Conservation (phyloP, 805 yeast species). For the Lachancea kluyveri region DNA sequence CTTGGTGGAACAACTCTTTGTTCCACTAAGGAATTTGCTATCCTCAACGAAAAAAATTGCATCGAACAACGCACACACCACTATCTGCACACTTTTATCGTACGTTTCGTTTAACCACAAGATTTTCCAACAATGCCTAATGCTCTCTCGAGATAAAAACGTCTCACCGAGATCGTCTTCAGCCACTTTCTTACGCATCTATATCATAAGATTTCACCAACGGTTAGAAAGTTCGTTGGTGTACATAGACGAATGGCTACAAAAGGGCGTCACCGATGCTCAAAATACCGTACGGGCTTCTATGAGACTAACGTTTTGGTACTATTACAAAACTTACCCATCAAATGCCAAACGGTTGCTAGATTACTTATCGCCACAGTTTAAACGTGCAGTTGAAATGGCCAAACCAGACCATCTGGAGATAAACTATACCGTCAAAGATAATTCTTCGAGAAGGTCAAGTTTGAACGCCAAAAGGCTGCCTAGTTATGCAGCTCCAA, state of each 20-base stretch:
- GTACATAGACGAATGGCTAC: conserved; percentile 42
- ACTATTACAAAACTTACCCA: conserved; percentile 49
- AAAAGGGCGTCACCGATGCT: conserved; percentile 68
- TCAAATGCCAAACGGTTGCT: conserved; percentile 39
- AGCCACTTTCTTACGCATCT: conserved; percentile 62
- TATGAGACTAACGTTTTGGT: conserved; percentile 73
- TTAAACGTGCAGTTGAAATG: conserved; percentile 55
- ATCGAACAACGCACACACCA: conserved; percentile 32
- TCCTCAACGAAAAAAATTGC: conserved; percentile 36
- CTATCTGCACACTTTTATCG: conserved; percentile 45
- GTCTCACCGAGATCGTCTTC: conserved; percentile 64
- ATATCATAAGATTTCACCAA: conserved; percentile 45
- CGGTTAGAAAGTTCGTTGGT: conserved; percentile 33
- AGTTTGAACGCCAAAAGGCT: conserved; percentile 21
- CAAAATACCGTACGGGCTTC: conserved; percentile 73
- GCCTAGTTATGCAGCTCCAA: conserved; percentile 30
- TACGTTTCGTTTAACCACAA: conserved; percentile 50
- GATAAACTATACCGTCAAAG: conserved; percentile 14
- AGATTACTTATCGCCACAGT: conserved; percentile 21
- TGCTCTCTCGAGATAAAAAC: conserved; percentile 61
- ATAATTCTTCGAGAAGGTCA: conserved; percentile 41
- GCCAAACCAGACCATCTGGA: conserved; percentile 40
- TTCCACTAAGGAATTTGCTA: conserved; percentile 28
- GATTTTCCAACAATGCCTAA: conserved; percentile 42
- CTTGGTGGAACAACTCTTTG: conserved; percentile 31